A percentile compares a stretch with the other conserved stretches of the same genome.
Evolutionary conservation across 2,329 filamentous ascomycete species (phyloP).

Genomic region (Leptographium lundbergii): DNA sequence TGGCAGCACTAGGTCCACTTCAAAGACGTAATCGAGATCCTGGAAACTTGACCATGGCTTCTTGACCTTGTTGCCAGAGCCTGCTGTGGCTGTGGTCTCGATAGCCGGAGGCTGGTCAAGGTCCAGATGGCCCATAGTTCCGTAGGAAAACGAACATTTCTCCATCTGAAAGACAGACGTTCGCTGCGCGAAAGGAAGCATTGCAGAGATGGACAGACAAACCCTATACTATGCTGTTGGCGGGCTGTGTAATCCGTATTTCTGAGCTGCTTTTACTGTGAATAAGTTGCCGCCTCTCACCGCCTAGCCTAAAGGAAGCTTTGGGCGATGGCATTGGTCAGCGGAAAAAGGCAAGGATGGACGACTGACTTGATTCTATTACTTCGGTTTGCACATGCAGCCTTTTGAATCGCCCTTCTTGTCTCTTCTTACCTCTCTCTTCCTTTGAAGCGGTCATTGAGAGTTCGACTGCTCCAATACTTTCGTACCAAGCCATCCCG

Average conservation of each 20-base stretch:
- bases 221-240: not conserved
- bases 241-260: too few species aligned
- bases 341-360: not conserved
- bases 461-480: not conserved
- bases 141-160: constrained; percentile 66
- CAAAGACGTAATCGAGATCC: constrained; percentile 40
- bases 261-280: not conserved
- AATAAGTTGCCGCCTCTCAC: not conserved
- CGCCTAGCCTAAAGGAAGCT: not conserved
- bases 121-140: constrained; percentile 57
- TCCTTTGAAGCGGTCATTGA: not conserved
- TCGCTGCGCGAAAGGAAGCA: constrained; percentile 29
- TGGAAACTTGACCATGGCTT: constrained; percentile 64
- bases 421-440: not conserved
- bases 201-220: constrained; percentile 14
- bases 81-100: not conserved
- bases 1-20: constrained; percentile 64
- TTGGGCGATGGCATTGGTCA: not conserved
- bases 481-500: not conserved
- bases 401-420: not conserved
- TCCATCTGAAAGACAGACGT: constrained; percentile 39
- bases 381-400: not conserved
- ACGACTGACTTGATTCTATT: too few species aligned
- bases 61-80: constrained; percentile 27
- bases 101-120: constrained; percentile 53